A percentile compares a stretch with the other conserved stretches of the same genome.
Conservation (phyloP, 805 yeast species). For the Sungouiozyma ichnusensis region DNA sequence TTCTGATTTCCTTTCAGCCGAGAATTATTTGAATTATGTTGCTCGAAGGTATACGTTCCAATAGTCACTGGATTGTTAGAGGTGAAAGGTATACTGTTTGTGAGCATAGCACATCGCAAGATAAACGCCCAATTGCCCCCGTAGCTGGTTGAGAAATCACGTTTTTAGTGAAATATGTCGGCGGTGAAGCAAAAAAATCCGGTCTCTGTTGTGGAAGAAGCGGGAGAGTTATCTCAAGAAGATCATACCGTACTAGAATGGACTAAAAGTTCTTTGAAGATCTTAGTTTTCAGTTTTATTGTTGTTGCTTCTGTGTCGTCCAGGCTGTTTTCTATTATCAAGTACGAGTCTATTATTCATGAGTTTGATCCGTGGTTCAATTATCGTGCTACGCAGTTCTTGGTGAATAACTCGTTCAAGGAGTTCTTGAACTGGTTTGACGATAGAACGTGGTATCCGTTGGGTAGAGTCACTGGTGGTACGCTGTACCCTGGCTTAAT, state of each 20-base stretch:
- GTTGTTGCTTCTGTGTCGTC: slow-evolving; percentile 90
- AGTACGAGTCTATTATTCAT: slow-evolving; percentile 93
- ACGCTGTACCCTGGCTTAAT: slow-evolving; percentile 95
- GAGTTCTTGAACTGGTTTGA: slow-evolving; percentile 97
- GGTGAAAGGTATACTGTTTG: too few species aligned
- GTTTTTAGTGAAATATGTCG: neutral
- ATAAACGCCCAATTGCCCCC: neutral
- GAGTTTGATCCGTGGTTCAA: slow-evolving; percentile 98
- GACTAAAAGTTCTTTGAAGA: slow-evolving; percentile 35
- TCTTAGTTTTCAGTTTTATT: slow-evolving; percentile 59
- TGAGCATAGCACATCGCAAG: too few species aligned
- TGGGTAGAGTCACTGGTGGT: slow-evolving; percentile 98
- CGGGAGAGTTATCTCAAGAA: neutral
- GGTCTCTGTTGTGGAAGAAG: slow-evolving; percentile 5
- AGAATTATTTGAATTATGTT: too few species aligned
- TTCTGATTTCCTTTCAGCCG: too few species aligned
- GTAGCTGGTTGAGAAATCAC: neutral
- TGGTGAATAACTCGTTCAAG: slow-evolving; percentile 74
- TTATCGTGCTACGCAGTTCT: slow-evolving; percentile 88
- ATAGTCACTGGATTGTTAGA: too few species aligned
- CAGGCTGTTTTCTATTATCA: slow-evolving; percentile 88
- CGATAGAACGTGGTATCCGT: slow-evolving; percentile 97
- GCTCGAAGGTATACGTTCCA: too few species aligned
- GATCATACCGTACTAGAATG: slow-evolving; percentile 4
- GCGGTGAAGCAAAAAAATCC: slow-evolving; percentile 3